Conservation (phyloP, 768 basidiomycete genomes). For the Gloeostereum incarnatum region DNA sequence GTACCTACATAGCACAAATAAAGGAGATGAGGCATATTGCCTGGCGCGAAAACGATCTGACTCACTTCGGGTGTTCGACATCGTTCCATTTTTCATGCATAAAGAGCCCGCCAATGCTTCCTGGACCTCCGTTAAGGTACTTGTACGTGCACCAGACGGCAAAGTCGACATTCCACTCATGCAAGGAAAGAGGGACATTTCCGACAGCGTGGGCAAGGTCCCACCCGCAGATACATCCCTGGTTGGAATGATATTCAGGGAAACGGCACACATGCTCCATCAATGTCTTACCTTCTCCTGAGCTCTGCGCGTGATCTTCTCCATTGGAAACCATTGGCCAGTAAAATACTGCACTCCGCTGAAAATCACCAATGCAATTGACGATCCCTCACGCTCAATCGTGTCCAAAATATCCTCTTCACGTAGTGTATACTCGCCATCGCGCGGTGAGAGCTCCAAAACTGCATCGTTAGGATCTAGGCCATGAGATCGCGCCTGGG, state of each 20-base stretch:
- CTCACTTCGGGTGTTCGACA: slow-evolving; percentile 53
- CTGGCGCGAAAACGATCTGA: slow-evolving; percentile 10
- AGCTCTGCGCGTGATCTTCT: slow-evolving; percentile 73
- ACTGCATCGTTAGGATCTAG: slow-evolving; percentile 65
- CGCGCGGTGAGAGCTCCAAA: slow-evolving; percentile 70
- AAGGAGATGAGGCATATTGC: slow-evolving; percentile 9
- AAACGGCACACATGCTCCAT: slow-evolving; percentile 2
- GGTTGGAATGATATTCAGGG: slow-evolving; percentile 1
- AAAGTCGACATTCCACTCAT: slow-evolving; percentile 94
- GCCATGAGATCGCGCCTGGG: slow-evolving; percentile 80
- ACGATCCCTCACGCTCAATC: slow-evolving; percentile 62
- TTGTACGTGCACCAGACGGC: slow-evolving; percentile 99
- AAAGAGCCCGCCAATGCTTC: slow-evolving; percentile 93
- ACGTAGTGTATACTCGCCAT: slow-evolving; percentile 78
- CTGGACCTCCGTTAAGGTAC: slow-evolving; percentile 94
- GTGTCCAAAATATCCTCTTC: slow-evolving; percentile 80
- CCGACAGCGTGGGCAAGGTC: slow-evolving; percentile 95
- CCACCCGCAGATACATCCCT: slow-evolving; percentile 95
- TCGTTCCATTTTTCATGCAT: slow-evolving; percentile 78
- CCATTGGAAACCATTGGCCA: slow-evolving; percentile 89
- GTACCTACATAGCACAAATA: slow-evolving; percentile 37
- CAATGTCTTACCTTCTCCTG: slow-evolving; percentile 58
- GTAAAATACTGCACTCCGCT: slow-evolving; percentile 97
- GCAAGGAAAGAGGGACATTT: slow-evolving; percentile 82
- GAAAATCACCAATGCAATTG: slow-evolving; percentile 87